These are phyloP conservation scores for Annulohypoxylon moriforme DNA, from an alignment of 495 filamentous ascomycete species.

Conservation along the genomic window DNA sequence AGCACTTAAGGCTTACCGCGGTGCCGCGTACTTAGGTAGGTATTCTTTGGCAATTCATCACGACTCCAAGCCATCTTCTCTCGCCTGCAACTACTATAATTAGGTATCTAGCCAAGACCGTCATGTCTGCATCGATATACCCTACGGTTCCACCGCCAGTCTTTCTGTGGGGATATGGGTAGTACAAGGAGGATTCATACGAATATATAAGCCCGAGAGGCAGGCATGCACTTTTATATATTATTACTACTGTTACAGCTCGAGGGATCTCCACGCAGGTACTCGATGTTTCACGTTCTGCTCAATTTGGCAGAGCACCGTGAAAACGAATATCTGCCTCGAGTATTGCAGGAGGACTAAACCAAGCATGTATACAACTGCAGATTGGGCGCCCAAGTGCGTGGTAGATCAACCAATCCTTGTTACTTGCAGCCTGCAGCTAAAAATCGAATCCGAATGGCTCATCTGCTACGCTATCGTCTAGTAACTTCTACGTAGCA, in stretches of 20 bases:
- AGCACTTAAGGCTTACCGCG: slow-evolving; percentile 10
- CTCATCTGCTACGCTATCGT: slow-evolving; percentile 10
- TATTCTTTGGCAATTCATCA: slow-evolving; percentile 2
- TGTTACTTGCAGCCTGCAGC: slow-evolving; percentile 17
- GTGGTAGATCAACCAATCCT: slow-evolving; percentile 25
- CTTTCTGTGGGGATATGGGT: slow-evolving; percentile 17
- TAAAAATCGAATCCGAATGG: slow-evolving; percentile 17
- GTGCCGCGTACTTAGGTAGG: not conserved
- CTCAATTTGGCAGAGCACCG: slow-evolving; percentile 4
- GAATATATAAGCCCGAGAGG: slow-evolving; percentile 28
- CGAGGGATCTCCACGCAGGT: slow-evolving; percentile 37
- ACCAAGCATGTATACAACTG: not conserved
- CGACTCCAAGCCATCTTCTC: not conserved
- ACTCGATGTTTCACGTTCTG: slow-evolving; percentile 32
- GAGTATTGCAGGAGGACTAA: slow-evolving; percentile 12
- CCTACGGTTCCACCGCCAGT: slow-evolving; percentile 15
- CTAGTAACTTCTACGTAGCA: slow-evolving; percentile 19
- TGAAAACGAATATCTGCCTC: slow-evolving; percentile 4
- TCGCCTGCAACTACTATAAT: slow-evolving; percentile 25
- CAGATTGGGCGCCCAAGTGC: slow-evolving; percentile 10
- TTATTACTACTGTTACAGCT: slow-evolving; percentile 17
- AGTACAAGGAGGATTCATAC: slow-evolving; percentile 31
- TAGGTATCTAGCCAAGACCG: slow-evolving; percentile 1
- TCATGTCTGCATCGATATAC: not conserved
- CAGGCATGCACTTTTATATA: slow-evolving; percentile 5